These are phyloP conservation scores for Acanthamoeba castellanii DNA, from an alignment of 208 protist species.

Conservation along the genomic window DNA sequence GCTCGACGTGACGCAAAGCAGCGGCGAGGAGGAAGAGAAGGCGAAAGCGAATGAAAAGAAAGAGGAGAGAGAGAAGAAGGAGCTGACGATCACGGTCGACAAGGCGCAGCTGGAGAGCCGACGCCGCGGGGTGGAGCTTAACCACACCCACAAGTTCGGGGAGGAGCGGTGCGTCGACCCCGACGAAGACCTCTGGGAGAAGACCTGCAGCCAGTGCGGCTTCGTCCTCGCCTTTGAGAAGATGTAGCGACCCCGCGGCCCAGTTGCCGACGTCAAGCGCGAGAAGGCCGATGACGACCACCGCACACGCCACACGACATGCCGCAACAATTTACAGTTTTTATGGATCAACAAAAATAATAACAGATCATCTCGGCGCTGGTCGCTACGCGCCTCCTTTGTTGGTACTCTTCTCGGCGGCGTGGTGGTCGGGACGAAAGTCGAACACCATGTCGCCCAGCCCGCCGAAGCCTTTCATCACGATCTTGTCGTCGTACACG, in stretches of 20 bases:
- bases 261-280: too few relatives aligned
- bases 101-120: not conserved
- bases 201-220: conserved; percentile 47
- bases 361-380: too few relatives aligned
- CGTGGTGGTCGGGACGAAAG: not conserved
- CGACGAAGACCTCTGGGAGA: conserved; percentile 44
- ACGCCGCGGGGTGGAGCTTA: not conserved
- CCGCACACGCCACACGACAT: too few relatives aligned
- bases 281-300: too few relatives aligned
- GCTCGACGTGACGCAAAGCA: not conserved
- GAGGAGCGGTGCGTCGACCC: conserved; percentile 25
- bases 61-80: not conserved
- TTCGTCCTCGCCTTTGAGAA: conserved; percentile 50
- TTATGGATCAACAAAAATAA: too few relatives aligned
- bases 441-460: not conserved
- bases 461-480: not conserved
- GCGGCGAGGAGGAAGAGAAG: too few relatives aligned
- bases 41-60: too few relatives aligned
- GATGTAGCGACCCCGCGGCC: not conserved
- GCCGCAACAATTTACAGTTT: too few relatives aligned
- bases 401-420: too few relatives aligned
- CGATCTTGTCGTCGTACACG: not conserved
- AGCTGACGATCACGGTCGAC: not conserved
- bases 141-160: conserved; percentile 16
- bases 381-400: too few relatives aligned